Evolutionary conservation across 352 stramenopile species (phyloP), one percentile per base, ranked within the genome.

Genomic region (Phytopythium sindhum): DNA sequence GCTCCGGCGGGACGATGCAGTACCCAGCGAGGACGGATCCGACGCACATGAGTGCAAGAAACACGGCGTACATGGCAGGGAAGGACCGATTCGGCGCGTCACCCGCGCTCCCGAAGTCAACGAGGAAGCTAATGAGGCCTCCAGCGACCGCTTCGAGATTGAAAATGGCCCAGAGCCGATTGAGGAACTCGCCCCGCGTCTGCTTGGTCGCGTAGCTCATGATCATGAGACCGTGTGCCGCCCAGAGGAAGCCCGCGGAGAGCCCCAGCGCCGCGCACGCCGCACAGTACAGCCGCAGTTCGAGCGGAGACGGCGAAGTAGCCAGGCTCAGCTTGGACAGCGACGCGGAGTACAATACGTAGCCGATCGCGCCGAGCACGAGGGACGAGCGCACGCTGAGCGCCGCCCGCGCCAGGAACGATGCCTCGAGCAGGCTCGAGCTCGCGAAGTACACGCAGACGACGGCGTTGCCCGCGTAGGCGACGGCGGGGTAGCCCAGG

Each of bases 141-240:
- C 88, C 88, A 2, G 73, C 63, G 2, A 86, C 68, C 2, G 77
- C 78, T 12, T 76, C 84, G 31, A 89, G 70, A 65, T 96, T 91
- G 68, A 96, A 96, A 48, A 95, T 80, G 51, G 81, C 65, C 88
- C 86, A 95, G 66, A 96, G 95, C 11, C 74, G 57, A 21, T 74
- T 74, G 61, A 96, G 73, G 48, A 88, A 82, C 35, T 44, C 60
- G 11, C 88, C 86, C 52, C 76, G 79, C 55, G 64, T 84, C 52
- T 61, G 57, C 10, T 52, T 50, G 10, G 66, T 80, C 35, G 81
- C 45, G 73, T 91, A 90, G 51, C 70, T 70, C 64, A 94, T 74
- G 26, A 88, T 72, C 65, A 94, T 80, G 12, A 73, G 65, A 14
- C 88, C 85, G 47, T 96, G 84, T 19, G 83, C 80, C 5, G 82